These are phyloP conservation scores for Fistulinella prunicolor DNA, from an alignment of 768 basidiomycete species.

Conservation along the genomic window DNA sequence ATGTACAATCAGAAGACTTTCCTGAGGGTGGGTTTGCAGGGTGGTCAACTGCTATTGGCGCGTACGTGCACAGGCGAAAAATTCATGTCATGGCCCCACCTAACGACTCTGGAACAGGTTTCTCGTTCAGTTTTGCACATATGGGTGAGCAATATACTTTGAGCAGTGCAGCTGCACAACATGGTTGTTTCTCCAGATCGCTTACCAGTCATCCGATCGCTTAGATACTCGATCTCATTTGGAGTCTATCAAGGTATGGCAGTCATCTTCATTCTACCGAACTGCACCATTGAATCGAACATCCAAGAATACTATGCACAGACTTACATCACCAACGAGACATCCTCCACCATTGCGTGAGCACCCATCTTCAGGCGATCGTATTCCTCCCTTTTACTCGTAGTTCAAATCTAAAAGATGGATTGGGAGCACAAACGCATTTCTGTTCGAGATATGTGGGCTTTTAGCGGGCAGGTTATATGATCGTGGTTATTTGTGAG, in stretches of 20 bases:
- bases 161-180: not conserved
- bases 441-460: conserved; percentile 44
- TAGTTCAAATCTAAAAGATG: conserved; percentile 29
- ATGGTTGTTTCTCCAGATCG: not conserved
- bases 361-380: conserved; percentile 10
- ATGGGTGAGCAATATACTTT: conserved; percentile 26
- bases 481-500: conserved; percentile 53
- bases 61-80: conserved; percentile 16
- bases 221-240: conserved; percentile 38
- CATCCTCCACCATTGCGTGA: conserved; percentile 40
- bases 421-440: conserved; percentile 51
- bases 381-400: not conserved
- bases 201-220: not conserved
- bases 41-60: conserved; percentile 32
- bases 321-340: conserved; percentile 35
- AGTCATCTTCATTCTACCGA: not conserved
- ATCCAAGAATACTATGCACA: conserved; percentile 38
- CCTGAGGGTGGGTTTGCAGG: conserved; percentile 30
- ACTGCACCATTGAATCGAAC: not conserved
- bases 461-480: conserved; percentile 47
- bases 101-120: conserved; percentile 24
- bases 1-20: conserved; percentile 6
- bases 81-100: not conserved
- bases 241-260: conserved; percentile 43
- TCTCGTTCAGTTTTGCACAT: conserved; percentile 39